phyloP scores from a whole-genome alignment of 768 basidiomycete species.

The Roridomyces roridus region DNA sequence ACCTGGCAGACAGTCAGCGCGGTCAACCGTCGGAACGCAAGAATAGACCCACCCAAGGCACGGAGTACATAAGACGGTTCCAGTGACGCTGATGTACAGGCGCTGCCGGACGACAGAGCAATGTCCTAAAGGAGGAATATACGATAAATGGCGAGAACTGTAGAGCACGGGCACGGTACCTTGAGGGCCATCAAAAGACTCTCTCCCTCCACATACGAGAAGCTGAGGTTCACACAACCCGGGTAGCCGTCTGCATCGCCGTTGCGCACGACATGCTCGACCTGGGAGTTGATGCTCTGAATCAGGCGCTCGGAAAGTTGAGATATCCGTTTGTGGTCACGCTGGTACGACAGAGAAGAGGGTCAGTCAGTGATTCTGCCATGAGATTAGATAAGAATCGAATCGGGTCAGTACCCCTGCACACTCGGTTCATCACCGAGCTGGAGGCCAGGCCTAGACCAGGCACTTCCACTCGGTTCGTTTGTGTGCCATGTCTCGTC shows the following conservation, averaged over 20 bases:
- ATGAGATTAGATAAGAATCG: background rate
- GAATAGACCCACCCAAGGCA: conserved; percentile 70
- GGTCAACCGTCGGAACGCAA: no score
- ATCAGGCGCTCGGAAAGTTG: conserved; percentile 83
- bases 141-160: background rate
- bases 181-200: conserved; percentile 97
- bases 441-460: conserved; percentile 41
- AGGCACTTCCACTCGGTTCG: conserved; percentile 53
- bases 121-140: conserved; percentile 69
- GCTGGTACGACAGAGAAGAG: conserved; percentile 49
- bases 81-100: conserved; percentile 97
- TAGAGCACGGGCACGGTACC: conserved; percentile 48
- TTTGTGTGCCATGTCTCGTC: conserved; percentile 56
- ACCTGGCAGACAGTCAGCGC: conserved; percentile 59
- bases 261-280: conserved; percentile 93
- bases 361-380: conserved; percentile 13
- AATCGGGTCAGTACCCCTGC: conserved; percentile 91
- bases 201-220: conserved; percentile 97
- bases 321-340: conserved; percentile 79
- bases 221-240: conserved; percentile 95
- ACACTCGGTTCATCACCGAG: conserved; percentile 67
- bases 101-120: conserved; percentile 96
- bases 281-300: conserved; percentile 77
- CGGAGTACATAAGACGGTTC: conserved; percentile 98
- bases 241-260: conserved; percentile 92